Conservation (phyloP, 2,329 filamentous ascomycete species). For the Xylariaceae sp. region DNA sequence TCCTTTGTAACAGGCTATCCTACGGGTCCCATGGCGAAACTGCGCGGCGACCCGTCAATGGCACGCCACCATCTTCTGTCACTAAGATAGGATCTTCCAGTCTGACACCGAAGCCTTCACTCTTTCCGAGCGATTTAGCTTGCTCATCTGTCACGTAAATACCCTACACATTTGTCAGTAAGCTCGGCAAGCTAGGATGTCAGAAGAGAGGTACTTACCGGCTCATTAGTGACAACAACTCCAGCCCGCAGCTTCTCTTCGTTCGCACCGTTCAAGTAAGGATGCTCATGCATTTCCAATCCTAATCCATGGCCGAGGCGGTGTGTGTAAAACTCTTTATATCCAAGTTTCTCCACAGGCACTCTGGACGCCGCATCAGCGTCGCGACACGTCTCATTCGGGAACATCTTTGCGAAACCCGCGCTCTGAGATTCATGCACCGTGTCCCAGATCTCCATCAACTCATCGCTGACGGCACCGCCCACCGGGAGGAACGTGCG, state of each 20-base stretch:
- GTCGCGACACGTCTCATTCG: constrained; percentile 26
- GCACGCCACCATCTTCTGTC: constrained; percentile 24
- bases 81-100: constrained; percentile 29
- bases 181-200: background rate
- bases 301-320: constrained; percentile 28
- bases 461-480: constrained; percentile 20
- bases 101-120: constrained; percentile 25
- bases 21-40: constrained; percentile 27
- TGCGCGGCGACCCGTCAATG: constrained; percentile 26
- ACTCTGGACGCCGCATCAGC: constrained; percentile 27
- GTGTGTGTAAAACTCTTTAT: constrained; percentile 27
- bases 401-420: constrained; percentile 24
- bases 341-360: constrained; percentile 21
- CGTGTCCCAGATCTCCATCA: constrained; percentile 25
- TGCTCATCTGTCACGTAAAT: constrained; percentile 31
- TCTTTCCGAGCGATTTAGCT: constrained; percentile 21
- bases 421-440: constrained; percentile 24
- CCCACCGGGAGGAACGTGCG: constrained; percentile 25
- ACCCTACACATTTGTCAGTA: constrained; percentile 13
- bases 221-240: constrained; percentile 27
- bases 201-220: constrained; percentile 16
- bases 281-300: constrained; percentile 29
- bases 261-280: constrained; percentile 30
- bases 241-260: constrained; percentile 24
- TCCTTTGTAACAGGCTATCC: background rate